Percentiles rank a stretch among this genome's conserved stretches.
Conservation (phyloP, 352 stramenopile genomes). For the Phytophthora meadii region DNA sequence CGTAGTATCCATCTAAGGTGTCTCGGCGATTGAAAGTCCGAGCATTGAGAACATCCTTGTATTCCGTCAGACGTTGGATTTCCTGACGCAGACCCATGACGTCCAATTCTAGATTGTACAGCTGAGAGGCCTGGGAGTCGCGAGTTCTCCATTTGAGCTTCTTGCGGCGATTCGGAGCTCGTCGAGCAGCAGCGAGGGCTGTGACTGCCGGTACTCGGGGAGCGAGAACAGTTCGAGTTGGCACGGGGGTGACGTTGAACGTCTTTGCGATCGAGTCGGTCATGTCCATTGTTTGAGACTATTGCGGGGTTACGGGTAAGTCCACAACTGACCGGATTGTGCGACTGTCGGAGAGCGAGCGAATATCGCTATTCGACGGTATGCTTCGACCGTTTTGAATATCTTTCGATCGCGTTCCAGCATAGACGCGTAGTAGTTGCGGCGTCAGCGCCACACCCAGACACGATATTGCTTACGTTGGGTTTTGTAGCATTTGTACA, state of each 20-base stretch:
- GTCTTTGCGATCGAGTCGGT: slow-evolving; percentile 18
- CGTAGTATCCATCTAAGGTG: slow-evolving; percentile 51
- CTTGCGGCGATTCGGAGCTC: slow-evolving; percentile 11
- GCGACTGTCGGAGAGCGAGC: slow-evolving; percentile 4
- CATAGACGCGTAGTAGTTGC: too few species aligned
- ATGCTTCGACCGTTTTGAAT: slow-evolving; percentile 14
- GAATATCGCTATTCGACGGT: slow-evolving; percentile 19
- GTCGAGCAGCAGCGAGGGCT: slow-evolving; percentile 23
- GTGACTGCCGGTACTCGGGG: slow-evolving; percentile 18
- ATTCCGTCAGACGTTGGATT: slow-evolving; percentile 45
- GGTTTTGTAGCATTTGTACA: too few species aligned
- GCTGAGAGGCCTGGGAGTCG: slow-evolving; percentile 58
- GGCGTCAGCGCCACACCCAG: too few species aligned
- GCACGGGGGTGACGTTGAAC: slow-evolving; percentile 26
- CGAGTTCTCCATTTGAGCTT: slow-evolving; percentile 68
- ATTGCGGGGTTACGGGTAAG: background rate
- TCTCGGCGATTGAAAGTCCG: slow-evolving; percentile 50
- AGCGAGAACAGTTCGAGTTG: slow-evolving; percentile 21
- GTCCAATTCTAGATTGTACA: slow-evolving; percentile 70
- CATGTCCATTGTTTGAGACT: slow-evolving; percentile 4
- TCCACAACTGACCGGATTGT: slow-evolving; percentile 12
- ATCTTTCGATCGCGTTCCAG: too few species aligned
- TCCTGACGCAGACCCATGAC: slow-evolving; percentile 53
- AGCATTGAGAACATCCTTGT: slow-evolving; percentile 36
- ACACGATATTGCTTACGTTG: too few species aligned